Evolutionary conservation across 306 rosid species (phyloP).

Genomic region (Cicer chorassanicum): DNA sequence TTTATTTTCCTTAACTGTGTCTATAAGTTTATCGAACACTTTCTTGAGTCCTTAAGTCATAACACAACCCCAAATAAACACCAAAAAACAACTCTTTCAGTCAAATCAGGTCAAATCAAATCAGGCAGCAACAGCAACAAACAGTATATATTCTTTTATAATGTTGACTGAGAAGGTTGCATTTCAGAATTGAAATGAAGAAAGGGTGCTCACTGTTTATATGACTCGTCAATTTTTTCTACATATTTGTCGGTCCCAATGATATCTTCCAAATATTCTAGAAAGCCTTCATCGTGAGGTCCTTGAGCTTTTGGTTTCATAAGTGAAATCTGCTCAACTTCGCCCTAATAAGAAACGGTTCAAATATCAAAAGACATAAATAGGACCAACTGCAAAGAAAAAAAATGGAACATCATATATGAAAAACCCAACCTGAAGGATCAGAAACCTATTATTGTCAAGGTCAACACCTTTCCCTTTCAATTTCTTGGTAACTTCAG

Average conservation of each 20-base stretch:
- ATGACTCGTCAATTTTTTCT: conserved; percentile 77
- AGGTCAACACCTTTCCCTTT: conserved; percentile 98
- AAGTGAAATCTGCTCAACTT: conserved; percentile 95
- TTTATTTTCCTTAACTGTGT: not conserved
- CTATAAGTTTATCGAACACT: not conserved
- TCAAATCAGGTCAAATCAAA: not conserved
- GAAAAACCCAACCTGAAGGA: conserved; percentile 77
- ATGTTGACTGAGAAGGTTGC: conserved; percentile 21
- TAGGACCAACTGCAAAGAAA: not conserved
- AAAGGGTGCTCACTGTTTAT: conserved; percentile 72
- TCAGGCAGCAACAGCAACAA: conserved; percentile 12
- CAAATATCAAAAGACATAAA: conserved; percentile 39
- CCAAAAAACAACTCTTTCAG: not conserved
- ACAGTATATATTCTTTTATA: not conserved
- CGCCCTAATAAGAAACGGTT: conserved; percentile 69
- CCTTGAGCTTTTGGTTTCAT: conserved; percentile 99
- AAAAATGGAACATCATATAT: not conserved
- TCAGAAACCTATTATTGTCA: conserved; percentile 91
- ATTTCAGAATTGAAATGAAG: conserved; percentile 33
- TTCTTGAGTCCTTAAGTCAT: not conserved
- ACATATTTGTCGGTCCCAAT: conserved; percentile 94
- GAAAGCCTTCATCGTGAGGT: conserved; percentile 96
- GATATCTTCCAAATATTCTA: conserved; percentile 96
- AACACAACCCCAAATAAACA: not conserved
- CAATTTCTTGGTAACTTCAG: conserved; percentile 92